Percentiles rank a stretch among this genome's conserved stretches.
Conservation (phyloP, 164 flowering plant species). For the Piper betle region DNA sequence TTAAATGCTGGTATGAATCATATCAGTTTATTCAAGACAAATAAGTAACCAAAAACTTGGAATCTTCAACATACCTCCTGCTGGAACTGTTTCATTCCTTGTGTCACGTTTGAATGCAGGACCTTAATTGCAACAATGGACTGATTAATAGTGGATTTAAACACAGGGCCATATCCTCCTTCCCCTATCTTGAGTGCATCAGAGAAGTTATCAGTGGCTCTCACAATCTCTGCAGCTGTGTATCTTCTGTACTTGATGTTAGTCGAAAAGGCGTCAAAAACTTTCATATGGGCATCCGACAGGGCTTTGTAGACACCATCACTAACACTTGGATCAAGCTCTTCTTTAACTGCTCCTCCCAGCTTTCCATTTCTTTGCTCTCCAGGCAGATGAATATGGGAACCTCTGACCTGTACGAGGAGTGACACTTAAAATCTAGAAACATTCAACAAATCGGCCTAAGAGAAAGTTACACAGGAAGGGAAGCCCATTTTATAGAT, state of each 20-base stretch:
- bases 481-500: too few species aligned
- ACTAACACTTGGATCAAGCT: neutral
- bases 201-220: conserved; percentile 48
- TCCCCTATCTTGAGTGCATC: conserved; percentile 51
- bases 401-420: conserved; percentile 33
- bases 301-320: neutral
- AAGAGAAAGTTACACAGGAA: too few species aligned
- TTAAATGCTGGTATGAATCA: too few species aligned
- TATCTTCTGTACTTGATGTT: conserved; percentile 30
- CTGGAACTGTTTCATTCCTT: conserved; percentile 60
- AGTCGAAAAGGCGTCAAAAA: conserved; percentile 7
- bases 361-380: conserved; percentile 17
- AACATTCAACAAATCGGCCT: neutral
- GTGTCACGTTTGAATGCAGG: conserved; percentile 46
- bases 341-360: neutral
- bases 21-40: too few species aligned
- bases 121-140: conserved; percentile 61
- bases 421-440: neutral
- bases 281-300: conserved; percentile 10
- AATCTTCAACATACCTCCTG: conserved; percentile 38
- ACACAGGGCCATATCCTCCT: conserved; percentile 92
- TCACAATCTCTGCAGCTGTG: conserved; percentile 46
- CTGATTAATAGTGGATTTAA: conserved; percentile 36
- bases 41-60: neutral
- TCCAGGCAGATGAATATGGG: conserved; percentile 46